Evolutionary conservation across 2,329 filamentous ascomycete species (phyloP), one percentile per base, ranked within the genome.

Genomic region (Cladobotryum mycophilum): DNA sequence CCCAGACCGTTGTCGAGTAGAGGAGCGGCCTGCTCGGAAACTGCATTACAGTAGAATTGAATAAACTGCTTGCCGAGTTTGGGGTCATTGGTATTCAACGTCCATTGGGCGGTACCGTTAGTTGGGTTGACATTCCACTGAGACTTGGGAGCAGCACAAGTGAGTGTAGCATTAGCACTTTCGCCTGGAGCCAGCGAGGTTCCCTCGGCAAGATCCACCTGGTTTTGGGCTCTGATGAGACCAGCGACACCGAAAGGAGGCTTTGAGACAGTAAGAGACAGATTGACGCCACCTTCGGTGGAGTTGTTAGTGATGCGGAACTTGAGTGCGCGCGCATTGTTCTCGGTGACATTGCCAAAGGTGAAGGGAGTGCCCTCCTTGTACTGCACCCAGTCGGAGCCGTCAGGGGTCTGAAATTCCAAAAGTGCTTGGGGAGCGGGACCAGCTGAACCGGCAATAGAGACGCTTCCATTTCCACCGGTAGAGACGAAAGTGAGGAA

Each of bases 221-320:
- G 70, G 59, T 82, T 84, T 12, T 68, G 70, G 1, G 79, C 75
- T 17, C 72, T 69, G 37, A 83, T 71, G 18, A 82, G 72, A 3
- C 78, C 75, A n/a, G 65, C 57, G 3, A 79, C 68, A 13, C 78
- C 79, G 48, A 78, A 81, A 0, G 80, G 80, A 4, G 79, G 78
- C 59, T 84, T 84, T 0, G 80, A 83, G 2, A 84, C 78, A 0
- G 79, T 82, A 13, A 82, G 64, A 0, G 74, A 78, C 1, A 82
- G 68, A 1, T 65, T 64, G 12, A 76, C 72, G 5, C 71, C 71
- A 2, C 73, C 74, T 0, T 63, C 45, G 0, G 68, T 62, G 4
- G 76, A 78, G 2, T 62, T 68, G 59, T 82, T 83, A 35, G 73
- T 79, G 20, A 82, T 60, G 1, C 80, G 72, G 61, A 83, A 68